Evolutionary conservation across 805 yeast species (phyloP).

Genomic region (Candida ulmi): DNA sequence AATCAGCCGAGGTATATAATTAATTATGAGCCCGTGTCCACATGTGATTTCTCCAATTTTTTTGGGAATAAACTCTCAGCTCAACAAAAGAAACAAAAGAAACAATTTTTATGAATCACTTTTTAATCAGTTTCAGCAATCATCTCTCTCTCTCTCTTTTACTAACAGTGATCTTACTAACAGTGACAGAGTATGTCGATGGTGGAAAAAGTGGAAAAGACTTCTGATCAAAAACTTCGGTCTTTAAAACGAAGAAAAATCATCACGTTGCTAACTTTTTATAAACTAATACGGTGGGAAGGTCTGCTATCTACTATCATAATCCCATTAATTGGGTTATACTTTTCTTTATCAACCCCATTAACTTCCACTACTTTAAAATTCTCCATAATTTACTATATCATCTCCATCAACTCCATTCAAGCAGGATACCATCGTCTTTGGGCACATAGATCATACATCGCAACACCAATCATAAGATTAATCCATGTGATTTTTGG

Average conservation of each 20-base stretch:
- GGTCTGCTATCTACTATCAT: background rate
- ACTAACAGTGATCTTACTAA: no score
- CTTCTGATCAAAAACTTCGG: background rate
- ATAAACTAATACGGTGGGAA: conserved; percentile 1
- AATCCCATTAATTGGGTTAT: background rate
- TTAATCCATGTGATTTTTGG: conserved; percentile 54
- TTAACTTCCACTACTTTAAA: conserved; percentile 45
- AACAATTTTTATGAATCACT: no score
- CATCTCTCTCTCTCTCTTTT: no score
- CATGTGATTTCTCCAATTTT: no score
- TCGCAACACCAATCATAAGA: conserved; percentile 39
- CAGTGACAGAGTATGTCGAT: no score
- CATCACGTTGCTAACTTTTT: background rate
- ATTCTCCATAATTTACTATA: conserved; percentile 51
- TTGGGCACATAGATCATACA: conserved; percentile 60
- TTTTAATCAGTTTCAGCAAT: no score
- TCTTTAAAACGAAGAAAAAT: background rate
- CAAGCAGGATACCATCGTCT: conserved; percentile 82
- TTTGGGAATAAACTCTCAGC: no score
- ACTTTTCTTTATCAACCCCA: conserved; percentile 23
- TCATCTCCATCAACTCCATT: conserved; percentile 60
- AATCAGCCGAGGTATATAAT: no score
- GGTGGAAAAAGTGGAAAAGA: background rate
- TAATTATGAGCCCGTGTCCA: no score
- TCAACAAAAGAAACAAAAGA: no score